phyloP scores from a whole-genome alignment of 2,329 filamentous ascomycete species.

The Aspergillus udagawae region DNA sequence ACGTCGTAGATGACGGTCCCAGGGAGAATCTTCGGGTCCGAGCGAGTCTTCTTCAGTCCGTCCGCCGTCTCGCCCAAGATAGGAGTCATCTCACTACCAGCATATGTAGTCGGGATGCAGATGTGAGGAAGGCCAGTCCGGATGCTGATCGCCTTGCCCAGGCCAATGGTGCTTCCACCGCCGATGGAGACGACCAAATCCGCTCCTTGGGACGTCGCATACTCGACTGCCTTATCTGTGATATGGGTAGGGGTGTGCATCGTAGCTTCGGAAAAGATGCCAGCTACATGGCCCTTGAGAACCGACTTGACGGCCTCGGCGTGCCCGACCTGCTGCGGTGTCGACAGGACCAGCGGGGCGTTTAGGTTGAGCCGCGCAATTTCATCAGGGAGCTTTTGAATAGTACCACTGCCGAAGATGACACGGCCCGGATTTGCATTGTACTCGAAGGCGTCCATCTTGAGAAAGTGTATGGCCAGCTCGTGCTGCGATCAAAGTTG shows the following conservation, averaged over 20 bases:
- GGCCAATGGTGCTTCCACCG: conserved; percentile 58
- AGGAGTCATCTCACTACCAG: conserved; percentile 62
- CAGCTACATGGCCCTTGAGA: conserved; percentile 46
- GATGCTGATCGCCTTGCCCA: conserved; percentile 57
- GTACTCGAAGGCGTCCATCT: conserved; percentile 55
- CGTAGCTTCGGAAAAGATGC: conserved; percentile 53
- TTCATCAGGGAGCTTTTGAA: conserved; percentile 47
- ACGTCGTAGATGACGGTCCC: conserved; percentile 63
- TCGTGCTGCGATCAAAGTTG: background rate
- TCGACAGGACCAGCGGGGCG: conserved; percentile 54
- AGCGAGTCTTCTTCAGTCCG: conserved; percentile 55
- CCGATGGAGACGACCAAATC: conserved; percentile 60
- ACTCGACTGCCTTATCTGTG: conserved; percentile 54
- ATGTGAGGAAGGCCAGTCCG: conserved; percentile 55
- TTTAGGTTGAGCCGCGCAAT: conserved; percentile 44
- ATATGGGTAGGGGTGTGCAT: conserved; percentile 61
- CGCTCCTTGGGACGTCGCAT: conserved; percentile 42
- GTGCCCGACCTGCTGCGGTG: conserved; percentile 48
- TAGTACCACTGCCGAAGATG: conserved; percentile 54
- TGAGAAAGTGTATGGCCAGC: conserved; percentile 2
- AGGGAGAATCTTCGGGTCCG: conserved; percentile 58
- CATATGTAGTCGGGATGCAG: conserved; percentile 60
- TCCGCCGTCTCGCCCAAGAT: conserved; percentile 60
- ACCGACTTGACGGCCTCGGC: conserved; percentile 44
- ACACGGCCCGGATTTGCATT: conserved; percentile 52